Percentiles rank a stretch among this genome's conserved stretches.
Evolutionary conservation across 305 asterid species (phyloP).

Genomic region (Solanum hybrid): DNA sequence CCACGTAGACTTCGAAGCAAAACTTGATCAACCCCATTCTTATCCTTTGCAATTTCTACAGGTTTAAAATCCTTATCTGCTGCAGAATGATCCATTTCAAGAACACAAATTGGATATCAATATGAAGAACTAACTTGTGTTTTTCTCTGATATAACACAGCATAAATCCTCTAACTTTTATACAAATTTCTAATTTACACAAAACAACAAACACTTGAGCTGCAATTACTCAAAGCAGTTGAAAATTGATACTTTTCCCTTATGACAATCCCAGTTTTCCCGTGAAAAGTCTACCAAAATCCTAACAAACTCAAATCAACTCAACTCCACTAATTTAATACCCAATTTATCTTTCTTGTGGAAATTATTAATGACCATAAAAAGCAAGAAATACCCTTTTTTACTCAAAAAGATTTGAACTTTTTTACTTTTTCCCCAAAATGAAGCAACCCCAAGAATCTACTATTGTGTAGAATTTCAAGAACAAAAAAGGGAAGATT

Average conservation of each 20-base stretch:
- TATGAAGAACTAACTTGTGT: background rate
- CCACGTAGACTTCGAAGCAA: conserved; percentile 61
- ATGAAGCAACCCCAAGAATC: background rate
- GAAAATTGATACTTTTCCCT: conserved; percentile 13
- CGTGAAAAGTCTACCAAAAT: conserved; percentile 47
- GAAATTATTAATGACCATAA: background rate
- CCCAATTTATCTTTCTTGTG: background rate
- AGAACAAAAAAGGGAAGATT: conserved; percentile 12
- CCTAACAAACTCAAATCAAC: conserved; percentile 29
- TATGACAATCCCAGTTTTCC: conserved; percentile 45
- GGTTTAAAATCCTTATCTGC: conserved; percentile 30
- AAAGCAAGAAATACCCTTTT: background rate
- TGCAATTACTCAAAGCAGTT: conserved; percentile 20
- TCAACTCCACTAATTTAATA: conserved; percentile 11
- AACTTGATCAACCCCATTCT: conserved; percentile 46
- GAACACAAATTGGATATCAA: conserved; percentile 14
- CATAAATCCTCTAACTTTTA: background rate
- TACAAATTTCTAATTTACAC: background rate
- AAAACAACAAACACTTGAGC: conserved; percentile 5
- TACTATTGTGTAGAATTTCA: conserved; percentile 5
- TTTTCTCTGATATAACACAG: conserved; percentile 1
- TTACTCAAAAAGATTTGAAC: background rate
- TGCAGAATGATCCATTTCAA: conserved; percentile 53
- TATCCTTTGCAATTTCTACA: conserved; percentile 51
- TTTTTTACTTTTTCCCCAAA: background rate